A percentile compares a stretch with the other conserved stretches of the same genome.
phyloP scores from a whole-genome alignment of 164 flowering plant genomes.

The Vitis rupestris region DNA sequence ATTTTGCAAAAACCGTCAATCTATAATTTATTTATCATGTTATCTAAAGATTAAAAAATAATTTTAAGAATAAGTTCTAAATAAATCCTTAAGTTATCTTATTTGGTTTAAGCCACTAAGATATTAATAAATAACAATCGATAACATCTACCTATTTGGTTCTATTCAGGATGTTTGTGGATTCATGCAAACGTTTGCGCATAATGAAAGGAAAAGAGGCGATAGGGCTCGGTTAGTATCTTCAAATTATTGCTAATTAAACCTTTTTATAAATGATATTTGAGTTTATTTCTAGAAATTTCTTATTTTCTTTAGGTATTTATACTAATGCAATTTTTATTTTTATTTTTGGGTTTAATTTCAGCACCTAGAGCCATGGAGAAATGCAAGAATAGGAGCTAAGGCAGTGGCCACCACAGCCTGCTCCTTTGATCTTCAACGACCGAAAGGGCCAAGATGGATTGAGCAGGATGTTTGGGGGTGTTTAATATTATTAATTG shows the following conservation, averaged over 20 bases:
- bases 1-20: no score
- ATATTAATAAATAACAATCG: no score
- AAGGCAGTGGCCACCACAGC: constrained; percentile 1
- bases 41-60: no score
- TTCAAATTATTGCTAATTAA: not conserved
- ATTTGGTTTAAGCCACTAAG: no score
- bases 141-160: not conserved
- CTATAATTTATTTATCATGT: no score
- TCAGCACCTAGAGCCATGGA: constrained; percentile 47
- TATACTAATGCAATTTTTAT: not conserved
- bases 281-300: not conserved
- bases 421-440: constrained; percentile 22
- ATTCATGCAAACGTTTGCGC: constrained; percentile 52
- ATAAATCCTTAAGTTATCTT: no score
- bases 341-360: not conserved
- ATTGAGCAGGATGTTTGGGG: constrained; percentile 18
- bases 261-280: no score
- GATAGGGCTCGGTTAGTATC: constrained; percentile 38
- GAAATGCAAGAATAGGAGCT: constrained; percentile 39
- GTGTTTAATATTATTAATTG: not conserved
- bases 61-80: no score
- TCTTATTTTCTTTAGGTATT: not conserved
- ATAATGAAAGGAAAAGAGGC: constrained; percentile 50
- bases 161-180: constrained; percentile 44
- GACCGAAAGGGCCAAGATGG: constrained; percentile 10